Base-by-base conservation (phyloP, 2,329 filamentous ascomycete species). In the Nectriaceae sp. region DNA sequence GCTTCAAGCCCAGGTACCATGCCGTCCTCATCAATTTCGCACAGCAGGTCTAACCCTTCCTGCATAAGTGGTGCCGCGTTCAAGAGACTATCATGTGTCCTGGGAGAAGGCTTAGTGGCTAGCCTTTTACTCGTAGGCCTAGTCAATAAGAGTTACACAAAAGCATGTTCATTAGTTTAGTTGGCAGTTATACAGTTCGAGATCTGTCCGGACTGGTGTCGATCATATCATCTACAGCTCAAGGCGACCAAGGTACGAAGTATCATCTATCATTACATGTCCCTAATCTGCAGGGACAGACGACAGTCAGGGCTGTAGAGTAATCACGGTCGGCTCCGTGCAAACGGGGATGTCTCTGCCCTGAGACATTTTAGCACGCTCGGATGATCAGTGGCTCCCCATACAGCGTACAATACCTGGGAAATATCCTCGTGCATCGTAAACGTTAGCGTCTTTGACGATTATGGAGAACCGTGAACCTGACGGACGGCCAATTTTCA, bases 341-440 rank as follows among this genome's bases (percentile, higher is more conserved):
- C 48, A 49, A 54, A 51, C 46, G 35, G 47, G 38, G 49, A 21
- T 43, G 19, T 26, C 39, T 45, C 40, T 42, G 44, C 41, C 40
- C 46, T 60, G 57, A 60, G 57, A 60, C 55, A 60, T 53, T 56
- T 60, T 57, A 46, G 43, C 16, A 36, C 38, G 47, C 47, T 40
- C 49, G 31, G 56, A 57, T 55, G 53, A 49, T 55, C 53, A 59
- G 51, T 57, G 46, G 31, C 45, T 41, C 45, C 50, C 16, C 33
- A 36, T 6, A 19, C 10, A 21, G 37, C 37, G 37, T 39, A n/a
- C n/a, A n/a, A n/a, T n/a, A 18, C 37, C 37, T 39, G 19, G 19
- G 5, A 39, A 44, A 37, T 29, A 35, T 29, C 37, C 45, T 49
- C 40, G 52, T 61, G 52, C 49, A 52, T 52, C 54, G 54, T 50